Conservation (phyloP, 2,329 filamentous ascomycete species). For the Fusarium bactridioides region DNA sequence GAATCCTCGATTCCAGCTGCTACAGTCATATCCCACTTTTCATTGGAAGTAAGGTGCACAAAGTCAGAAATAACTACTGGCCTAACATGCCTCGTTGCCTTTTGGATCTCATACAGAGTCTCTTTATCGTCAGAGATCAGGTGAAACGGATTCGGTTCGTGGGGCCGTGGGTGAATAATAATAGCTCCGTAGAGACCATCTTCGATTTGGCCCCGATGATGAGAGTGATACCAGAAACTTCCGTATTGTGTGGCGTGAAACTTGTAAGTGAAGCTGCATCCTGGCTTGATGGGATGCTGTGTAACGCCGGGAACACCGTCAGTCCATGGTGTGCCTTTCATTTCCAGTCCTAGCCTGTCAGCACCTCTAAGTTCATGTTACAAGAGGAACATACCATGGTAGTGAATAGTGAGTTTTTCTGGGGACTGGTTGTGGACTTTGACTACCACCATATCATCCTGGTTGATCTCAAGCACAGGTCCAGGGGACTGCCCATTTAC, state of each 20-base stretch:
- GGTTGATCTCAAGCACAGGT: conserved; percentile 61
- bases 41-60: conserved; percentile 60
- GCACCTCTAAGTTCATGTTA: accelerated
- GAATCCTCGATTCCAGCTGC: conserved; percentile 57
- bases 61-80: conserved; percentile 65
- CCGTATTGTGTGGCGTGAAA: conserved; percentile 66
- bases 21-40: conserved; percentile 54
- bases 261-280: conserved; percentile 58
- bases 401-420: conserved; percentile 58
- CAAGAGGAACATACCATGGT: conserved; percentile 50
- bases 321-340: conserved; percentile 63
- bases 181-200: conserved; percentile 68
- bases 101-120: conserved; percentile 52
- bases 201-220: conserved; percentile 62
- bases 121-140: conserved; percentile 52
- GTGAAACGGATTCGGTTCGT: conserved; percentile 54
- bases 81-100: conserved; percentile 56
- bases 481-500: conserved; percentile 70
- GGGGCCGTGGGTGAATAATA: conserved; percentile 52
- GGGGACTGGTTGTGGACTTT: conserved; percentile 56
- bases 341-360: conserved; percentile 53
- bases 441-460: conserved; percentile 59
- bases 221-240: conserved; percentile 69
- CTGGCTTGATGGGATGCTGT: conserved; percentile 60
- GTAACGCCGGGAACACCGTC: conserved; percentile 67